Evolutionary conservation across 1,284 basidiomycete species (phyloP).

Genomic region (Boletus sp.): DNA sequence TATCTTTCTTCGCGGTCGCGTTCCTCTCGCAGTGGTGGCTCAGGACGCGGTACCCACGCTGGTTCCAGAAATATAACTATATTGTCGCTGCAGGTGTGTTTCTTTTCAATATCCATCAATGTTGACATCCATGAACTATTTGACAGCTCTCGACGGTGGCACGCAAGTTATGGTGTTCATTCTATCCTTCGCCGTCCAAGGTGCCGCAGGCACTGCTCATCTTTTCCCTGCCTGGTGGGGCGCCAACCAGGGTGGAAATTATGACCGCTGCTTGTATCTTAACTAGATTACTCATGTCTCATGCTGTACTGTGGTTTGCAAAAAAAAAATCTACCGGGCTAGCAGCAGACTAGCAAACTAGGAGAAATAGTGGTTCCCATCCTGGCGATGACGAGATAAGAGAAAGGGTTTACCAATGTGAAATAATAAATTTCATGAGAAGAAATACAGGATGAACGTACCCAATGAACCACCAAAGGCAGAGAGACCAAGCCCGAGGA

Average conservation of each 20-base stretch:
- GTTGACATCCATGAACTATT: background rate
- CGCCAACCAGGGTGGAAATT: constrained; percentile 40
- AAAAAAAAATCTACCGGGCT: no score
- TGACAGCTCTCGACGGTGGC: constrained; percentile 53
- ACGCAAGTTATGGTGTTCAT: constrained; percentile 69
- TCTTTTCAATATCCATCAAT: background rate
- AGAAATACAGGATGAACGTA: constrained; percentile 4
- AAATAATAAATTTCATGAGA: constrained; percentile 55
- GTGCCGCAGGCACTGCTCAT: constrained; percentile 53
- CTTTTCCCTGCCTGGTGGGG: constrained; percentile 63
- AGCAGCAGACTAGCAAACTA: no score
- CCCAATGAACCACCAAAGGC: constrained; percentile 55
- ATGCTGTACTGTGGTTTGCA: background rate
- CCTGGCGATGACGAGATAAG: background rate
- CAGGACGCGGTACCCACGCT: constrained; percentile 51
- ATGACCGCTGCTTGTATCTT: constrained; percentile 18
- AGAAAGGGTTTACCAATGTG: constrained; percentile 39
- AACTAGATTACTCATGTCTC: constrained; percentile 5
- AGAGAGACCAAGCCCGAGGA: constrained; percentile 55
- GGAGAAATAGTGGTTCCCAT: no score
- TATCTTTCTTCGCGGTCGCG: constrained; percentile 45
- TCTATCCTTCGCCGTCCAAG: constrained; percentile 68
- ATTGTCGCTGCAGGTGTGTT: constrained; percentile 40
- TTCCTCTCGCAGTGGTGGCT: constrained; percentile 56
- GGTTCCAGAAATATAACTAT: constrained; percentile 52